Base-by-base conservation (phyloP, 805 yeast species). In the Wickerhamomyces rabaulensis region DNA sequence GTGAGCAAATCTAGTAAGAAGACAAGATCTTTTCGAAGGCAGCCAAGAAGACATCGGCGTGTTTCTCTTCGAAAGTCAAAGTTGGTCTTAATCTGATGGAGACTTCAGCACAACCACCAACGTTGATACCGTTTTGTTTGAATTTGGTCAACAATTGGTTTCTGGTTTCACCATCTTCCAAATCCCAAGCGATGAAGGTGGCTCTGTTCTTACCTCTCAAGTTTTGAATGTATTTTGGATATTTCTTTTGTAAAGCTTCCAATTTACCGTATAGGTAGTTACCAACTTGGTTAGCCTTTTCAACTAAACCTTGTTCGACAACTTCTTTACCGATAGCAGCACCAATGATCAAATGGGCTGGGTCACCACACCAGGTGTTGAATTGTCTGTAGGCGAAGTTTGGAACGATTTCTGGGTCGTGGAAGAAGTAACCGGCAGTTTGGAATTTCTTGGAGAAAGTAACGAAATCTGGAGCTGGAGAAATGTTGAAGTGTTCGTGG, bases 311-410 rank as follows among this genome's bases (percentile, higher is more conserved):
- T 62, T 85, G 67, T 56, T 79, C 78, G 42, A 70, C 67, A 42
- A 85, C 71, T 70, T 87, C 90, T 54, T 75, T 64, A 58, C 79
- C 79, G 62, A 87, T 84, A 54, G 87, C 80, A 60, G 84, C 82
- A 47, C 91, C 86, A 58, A 88, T 73, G 58, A 87, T 71, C 64
- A 85, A 76, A 69, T 83, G 80, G 49, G 90, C 84, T 65, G 95
- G 91, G 70, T 87, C 95, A 60, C 95, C 95, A 70, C 92, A 85
- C 95, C 95, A 87, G 49, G 95, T 87, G 80, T 87, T 87, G 78
- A 87, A 87, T 74, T 87, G 95, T 67, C 95, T 80, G 76, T 84
- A 87, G n/a, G 95, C 81, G 61, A 68, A 66, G 67, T 80, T 74
- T 60, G 95, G 95, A 56, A 83, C 74, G 50, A 87, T 69, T 58